phyloP scores from a whole-genome alignment of 345 rosid species.

The Populus pruinosa region DNA sequence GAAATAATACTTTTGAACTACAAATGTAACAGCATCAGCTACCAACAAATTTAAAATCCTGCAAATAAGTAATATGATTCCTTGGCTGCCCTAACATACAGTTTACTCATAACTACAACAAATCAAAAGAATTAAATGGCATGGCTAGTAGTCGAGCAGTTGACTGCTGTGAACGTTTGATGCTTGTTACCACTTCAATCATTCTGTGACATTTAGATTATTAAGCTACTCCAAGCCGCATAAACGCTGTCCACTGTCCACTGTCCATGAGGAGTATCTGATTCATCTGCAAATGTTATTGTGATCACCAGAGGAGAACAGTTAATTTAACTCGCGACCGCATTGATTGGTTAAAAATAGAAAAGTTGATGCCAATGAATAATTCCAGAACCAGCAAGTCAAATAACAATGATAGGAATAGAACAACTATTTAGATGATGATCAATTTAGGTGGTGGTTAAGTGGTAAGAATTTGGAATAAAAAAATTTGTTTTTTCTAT shows the following conservation, averaged over 20 bases:
- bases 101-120: neutral
- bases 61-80: neutral
- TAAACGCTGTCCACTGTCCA: neutral
- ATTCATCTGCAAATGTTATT: slow-evolving; percentile 25
- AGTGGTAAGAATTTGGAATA: no score
- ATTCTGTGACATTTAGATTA: slow-evolving; percentile 1
- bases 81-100: neutral
- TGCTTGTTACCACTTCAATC: neutral
- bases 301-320: no score
- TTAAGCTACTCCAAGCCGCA: neutral
- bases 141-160: neutral
- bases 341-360: no score
- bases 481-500: no score
- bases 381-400: no score
- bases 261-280: neutral
- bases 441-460: no score
- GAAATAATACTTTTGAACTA: neutral
- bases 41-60: slow-evolving; percentile 6
- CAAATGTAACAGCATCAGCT: neutral
- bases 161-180: slow-evolving; percentile 7
- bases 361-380: no score
- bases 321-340: no score
- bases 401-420: no score
- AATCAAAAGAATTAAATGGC: neutral
- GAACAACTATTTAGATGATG: no score